Evolutionary conservation across 2,329 filamentous ascomycete genomes (phyloP), one percentile per base, ranked within the genome.

Genomic region (Colletotrichum simmondsii): DNA sequence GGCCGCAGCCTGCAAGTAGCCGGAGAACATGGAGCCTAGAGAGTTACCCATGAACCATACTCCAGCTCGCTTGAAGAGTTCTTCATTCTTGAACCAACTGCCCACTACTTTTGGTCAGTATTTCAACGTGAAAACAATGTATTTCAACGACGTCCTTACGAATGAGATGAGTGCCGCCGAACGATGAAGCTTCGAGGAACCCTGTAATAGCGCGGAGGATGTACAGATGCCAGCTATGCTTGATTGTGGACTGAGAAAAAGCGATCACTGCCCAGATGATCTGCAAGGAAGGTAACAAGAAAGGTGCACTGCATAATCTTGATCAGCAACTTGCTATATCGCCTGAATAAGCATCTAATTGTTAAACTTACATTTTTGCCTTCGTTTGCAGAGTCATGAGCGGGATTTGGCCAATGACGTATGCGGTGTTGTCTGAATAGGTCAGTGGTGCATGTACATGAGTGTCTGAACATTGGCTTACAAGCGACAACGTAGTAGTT

Each of bases 11-110:
- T 89, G 87, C 0, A 90, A 81, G 71, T 89, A 90, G 1, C 88
- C 88, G 19, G 86, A 87, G 63, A 90, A 87, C 86, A 90, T 89
- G 26, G 83, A 81, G 1, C 87, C 88, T 0, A 90, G 81, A 2
- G 85, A 87, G 14, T 87, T 87, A 16, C 85, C 87, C 1, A 88
- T 83, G 65, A 86, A 83, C 76, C 86, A 86, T 30, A 87, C 82
- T 61, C 84, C 84, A 0, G 84, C 81, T 7, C 89, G 84, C 75
- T 90, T 90, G 70, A 87, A 89, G 0, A 87, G 82, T 11, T 73
- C 71, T 24, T 73, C 71, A n/a, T 73, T 71, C 73, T 79, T 78
- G 72, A 86, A 87, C 85, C 85, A 87, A 1, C 81, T 83, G 1
- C 85, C 83, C 32, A 87, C 82, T 2, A 79, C 85, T 81, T 19